A percentile compares a stretch with the other conserved stretches of the same genome.
phyloP scores from a whole-genome alignment of 805 yeast species.

The Starmerella ratchasimensis region DNA sequence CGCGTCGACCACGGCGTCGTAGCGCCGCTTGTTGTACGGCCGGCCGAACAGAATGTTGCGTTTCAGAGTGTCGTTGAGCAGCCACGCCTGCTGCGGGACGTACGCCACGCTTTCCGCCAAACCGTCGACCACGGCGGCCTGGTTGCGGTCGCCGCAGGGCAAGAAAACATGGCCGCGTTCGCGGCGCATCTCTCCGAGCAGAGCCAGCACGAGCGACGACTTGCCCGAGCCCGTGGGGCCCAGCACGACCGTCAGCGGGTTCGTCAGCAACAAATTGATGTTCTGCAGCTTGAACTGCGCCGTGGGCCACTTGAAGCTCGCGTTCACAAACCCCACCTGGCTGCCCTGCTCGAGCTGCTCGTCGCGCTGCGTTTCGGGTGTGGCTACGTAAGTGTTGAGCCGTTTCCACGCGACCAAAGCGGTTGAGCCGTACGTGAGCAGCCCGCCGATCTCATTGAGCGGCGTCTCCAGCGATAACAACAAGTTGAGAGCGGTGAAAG shows the following conservation, averaged over 20 bases:
- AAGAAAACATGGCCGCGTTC: constrained; percentile 56
- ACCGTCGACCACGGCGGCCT: constrained; percentile 53
- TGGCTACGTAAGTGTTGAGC: constrained; percentile 63
- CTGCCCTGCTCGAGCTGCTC: constrained; percentile 52
- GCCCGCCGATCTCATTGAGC: constrained; percentile 78
- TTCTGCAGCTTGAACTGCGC: constrained; percentile 54
- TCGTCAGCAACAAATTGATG: constrained; percentile 57
- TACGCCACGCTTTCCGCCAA: constrained; percentile 86
- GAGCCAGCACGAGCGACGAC: constrained; percentile 76
- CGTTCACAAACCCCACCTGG: constrained; percentile 60
- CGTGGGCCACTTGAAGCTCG: constrained; percentile 56
- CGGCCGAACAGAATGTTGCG: constrained; percentile 72
- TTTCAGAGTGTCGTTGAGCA: constrained; percentile 75
- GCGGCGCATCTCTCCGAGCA: constrained; percentile 86
- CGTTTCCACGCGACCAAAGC: constrained; percentile 91
- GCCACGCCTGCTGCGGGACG: constrained; percentile 95
- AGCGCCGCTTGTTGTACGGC: constrained; percentile 59
- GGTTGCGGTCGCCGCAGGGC: constrained; percentile 62
- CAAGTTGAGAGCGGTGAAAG: constrained; percentile 81
- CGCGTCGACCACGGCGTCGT: constrained; percentile 66
- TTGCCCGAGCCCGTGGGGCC: constrained; percentile 97
- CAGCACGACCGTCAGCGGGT: constrained; percentile 73
- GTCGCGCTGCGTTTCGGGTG: constrained; percentile 75
- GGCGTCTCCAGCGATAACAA: constrained; percentile 78
- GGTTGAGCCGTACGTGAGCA: constrained; percentile 74